Evolutionary conservation across 2,329 filamentous ascomycete genomes (phyloP), one percentile per base, ranked within the genome.

Genomic region (Ophiostoma triangulosporum): DNA sequence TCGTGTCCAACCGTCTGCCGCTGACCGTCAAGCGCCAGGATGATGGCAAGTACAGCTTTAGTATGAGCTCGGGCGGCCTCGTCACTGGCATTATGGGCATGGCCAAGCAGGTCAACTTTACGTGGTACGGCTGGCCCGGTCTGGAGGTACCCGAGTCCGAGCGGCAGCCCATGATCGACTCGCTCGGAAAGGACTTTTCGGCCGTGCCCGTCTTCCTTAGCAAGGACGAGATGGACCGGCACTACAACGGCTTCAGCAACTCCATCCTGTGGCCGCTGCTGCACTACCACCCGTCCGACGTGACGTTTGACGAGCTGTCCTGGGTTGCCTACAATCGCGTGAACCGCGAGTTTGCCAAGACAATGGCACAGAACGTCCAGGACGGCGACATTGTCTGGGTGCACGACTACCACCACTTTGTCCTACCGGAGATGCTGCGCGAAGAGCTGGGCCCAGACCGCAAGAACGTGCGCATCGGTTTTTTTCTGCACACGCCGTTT

Each of bases 111-210:
- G 95, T 88, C 26, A 91, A 84, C 61, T 97, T 97, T 69, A 87
- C 93, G 68, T 98, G 93, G 93, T 97, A 97, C 69, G 93, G 93
- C 61, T 97, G 93, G 91, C 90, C 93, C 1, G 93, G 93, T 35
- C 72, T 95, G 49, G 88, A 97, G 68, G 82, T 97, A 4, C 91
- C 91, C 36, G 87, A 94, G 58, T 78, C 81, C 53, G 91, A 97
- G 68, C 78, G 87, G 43, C 74, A 77, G 2, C 75, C 77, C 54
- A 82, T 98, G 67, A 84, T 81, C 64, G 76, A 84, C 64, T 81
- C 85, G 59, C 73, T 97, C 64, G 86, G 88, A 70, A 82, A 93
- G 22, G 86, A 96, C 63, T 90, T 95, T 68, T 83, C 85, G 61
- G 90, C 91, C 7, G 81, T 95, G 38, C 91, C 93, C 1, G 86